Evolutionary conservation across 228 moss, liverwort and hornwort genomes (phyloP).

Genomic region (Sphagnum magellanicum): DNA sequence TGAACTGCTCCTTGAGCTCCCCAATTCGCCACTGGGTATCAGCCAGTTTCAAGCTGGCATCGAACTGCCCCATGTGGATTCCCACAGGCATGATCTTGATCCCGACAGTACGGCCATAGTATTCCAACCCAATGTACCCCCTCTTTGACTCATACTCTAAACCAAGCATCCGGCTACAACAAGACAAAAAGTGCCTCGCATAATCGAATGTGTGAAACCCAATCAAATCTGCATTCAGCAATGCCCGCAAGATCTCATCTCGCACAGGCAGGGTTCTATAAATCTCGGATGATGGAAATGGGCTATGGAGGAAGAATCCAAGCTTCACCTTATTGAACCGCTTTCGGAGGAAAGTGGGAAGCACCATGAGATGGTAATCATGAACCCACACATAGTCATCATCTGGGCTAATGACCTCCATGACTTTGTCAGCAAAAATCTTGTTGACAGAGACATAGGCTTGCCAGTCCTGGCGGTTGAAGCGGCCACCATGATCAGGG

Average conservation of each 20-base stretch:
- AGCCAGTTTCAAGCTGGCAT: conserved; percentile 21
- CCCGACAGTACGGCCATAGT: conserved; percentile 43
- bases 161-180: conserved; percentile 48
- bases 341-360: conserved; percentile 43
- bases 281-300: conserved; percentile 51
- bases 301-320: conserved; percentile 47
- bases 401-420: conserved; percentile 51
- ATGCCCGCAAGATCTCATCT: conserved; percentile 41
- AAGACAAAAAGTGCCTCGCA: conserved; percentile 46
- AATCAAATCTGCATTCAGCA: conserved; percentile 44
- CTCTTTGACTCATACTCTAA: conserved; percentile 50
- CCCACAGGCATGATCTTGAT: conserved; percentile 55
- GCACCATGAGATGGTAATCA: conserved; percentile 42
- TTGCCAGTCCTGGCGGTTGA: conserved; percentile 45
- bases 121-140: conserved; percentile 48
- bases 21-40: conserved; percentile 19
- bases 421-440: conserved; percentile 46
- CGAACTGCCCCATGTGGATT: conserved; percentile 36
- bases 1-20: conserved; percentile 25
- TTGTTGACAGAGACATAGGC: conserved; percentile 43
- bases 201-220: conserved; percentile 55
- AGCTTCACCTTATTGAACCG: conserved; percentile 44
- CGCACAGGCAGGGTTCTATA: conserved; percentile 42
- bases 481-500: conserved; percentile 32
- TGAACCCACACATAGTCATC: conserved; percentile 53